Evolutionary conservation across 352 stramenopile species (phyloP).

Genomic region (Globisporangium spiculum): DNA sequence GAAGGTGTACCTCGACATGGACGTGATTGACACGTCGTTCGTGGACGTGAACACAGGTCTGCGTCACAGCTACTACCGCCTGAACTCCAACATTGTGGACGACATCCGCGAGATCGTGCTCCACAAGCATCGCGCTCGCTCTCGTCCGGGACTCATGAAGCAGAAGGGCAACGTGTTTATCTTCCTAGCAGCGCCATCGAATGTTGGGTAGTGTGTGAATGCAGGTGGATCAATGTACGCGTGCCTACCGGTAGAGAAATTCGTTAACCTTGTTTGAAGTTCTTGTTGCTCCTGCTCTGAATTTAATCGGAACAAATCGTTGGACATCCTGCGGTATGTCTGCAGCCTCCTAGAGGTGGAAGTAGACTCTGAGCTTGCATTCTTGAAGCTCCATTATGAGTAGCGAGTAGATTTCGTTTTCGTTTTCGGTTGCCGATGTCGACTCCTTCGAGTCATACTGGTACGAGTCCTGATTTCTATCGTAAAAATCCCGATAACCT

Average conservation of each 20-base stretch:
- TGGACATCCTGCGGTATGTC: too few species aligned
- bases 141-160: slow-evolving; percentile 25
- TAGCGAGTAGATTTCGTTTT: too few species aligned
- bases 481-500: too few species aligned
- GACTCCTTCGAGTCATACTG: too few species aligned
- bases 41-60: slow-evolving; percentile 59
- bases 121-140: slow-evolving; percentile 22
- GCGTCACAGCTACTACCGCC: slow-evolving; percentile 55
- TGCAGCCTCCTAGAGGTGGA: too few species aligned
- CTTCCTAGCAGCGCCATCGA: slow-evolving; percentile 31
- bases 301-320: too few species aligned
- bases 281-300: neutral
- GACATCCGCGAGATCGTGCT: slow-evolving; percentile 32
- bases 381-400: too few species aligned
- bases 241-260: neutral
- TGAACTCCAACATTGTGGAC: slow-evolving; percentile 58
- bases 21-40: slow-evolving; percentile 71
- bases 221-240: neutral
- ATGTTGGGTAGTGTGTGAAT: slow-evolving; percentile 7
- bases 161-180: slow-evolving; percentile 34
- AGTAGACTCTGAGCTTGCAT: too few species aligned
- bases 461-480: too few species aligned
- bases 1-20: slow-evolving; percentile 47
- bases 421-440: too few species aligned
- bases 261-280: neutral